phyloP scores from a whole-genome alignment of 305 asterid genomes.

The Solanum aculeatissimum region DNA sequence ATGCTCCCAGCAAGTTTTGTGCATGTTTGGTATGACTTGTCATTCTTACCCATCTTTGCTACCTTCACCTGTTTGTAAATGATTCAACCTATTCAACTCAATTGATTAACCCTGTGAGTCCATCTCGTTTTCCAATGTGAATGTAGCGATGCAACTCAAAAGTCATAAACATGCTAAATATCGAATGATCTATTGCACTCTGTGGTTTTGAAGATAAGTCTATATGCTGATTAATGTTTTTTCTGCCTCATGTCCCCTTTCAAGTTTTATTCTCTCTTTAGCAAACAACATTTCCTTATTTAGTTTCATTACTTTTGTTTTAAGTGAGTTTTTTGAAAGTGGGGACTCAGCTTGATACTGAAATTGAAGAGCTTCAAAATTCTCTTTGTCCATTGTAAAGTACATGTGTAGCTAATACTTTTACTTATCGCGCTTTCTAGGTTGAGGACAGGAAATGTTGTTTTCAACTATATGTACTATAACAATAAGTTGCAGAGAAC shows the following conservation, averaged over 20 bases:
- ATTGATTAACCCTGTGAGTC: neutral
- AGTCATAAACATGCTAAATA: neutral
- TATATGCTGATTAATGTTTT: neutral
- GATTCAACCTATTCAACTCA: neutral
- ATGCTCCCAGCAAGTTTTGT: neutral
- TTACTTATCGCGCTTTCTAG: slow-evolving; percentile 28
- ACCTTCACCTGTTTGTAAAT: neutral
- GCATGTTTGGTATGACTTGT: neutral
- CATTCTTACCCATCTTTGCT: neutral
- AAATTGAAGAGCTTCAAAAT: neutral
- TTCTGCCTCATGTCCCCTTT: neutral
- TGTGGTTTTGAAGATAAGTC: neutral
- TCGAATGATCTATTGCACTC: neutral
- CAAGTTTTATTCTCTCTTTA: neutral
- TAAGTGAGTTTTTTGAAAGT: neutral
- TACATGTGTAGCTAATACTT: neutral
- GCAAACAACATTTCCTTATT: neutral
- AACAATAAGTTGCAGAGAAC: slow-evolving; percentile 87
- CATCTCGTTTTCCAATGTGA: neutral
- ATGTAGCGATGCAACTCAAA: neutral
- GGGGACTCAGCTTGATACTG: neutral
- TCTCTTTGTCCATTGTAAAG: neutral
- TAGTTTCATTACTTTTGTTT: neutral
- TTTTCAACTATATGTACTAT: slow-evolving; percentile 91
- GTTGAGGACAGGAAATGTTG: slow-evolving; percentile 97